Evolutionary conservation across 768 basidiomycete genomes (phyloP), one percentile per base, ranked within the genome.

Genomic region (Boletellus ananiceps): DNA sequence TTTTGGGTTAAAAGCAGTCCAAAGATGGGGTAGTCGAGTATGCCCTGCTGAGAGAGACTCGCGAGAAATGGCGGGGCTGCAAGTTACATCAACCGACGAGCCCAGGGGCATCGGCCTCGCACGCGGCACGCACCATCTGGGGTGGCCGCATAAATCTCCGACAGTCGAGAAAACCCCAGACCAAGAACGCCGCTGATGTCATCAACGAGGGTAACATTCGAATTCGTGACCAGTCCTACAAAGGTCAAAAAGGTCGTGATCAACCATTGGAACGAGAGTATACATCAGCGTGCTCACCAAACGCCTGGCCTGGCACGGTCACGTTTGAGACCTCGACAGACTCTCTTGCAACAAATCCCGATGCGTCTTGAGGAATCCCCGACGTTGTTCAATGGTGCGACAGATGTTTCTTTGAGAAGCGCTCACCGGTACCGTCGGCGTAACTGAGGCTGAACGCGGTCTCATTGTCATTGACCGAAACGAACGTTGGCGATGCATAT

Each of bases 131-230:
- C 56, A 84, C 86, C 79, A 54, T 81, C 78, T 11, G 71, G 63
- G 8, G 71, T 66, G 3, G 66, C 57, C 19, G 56, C 60, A 6
- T 76, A 67, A 23, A 91, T 82, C 12, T 74, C 71, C 2, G 88
- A 89, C 32, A 89, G 71, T 18, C 87, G 76, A 23, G 86, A 74
- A 64, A 91, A 91, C 1, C 88, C 87, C 25, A 91, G 69, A 18
- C 88, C 88, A 18, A 91, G 59, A 33, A 91, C 67, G 3, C 88
- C 88, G 50, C 86, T 90, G 8, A 81, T 71, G 41, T 84, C 64
- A 58, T 86, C 80, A 9, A 69, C 68, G 53, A 90, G 68, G 14
- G 79, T 74, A 31, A 89, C 74, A 59, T 84, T 86, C 18, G 80
- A 81, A 35, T 74, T 64, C 2, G 79, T 81, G 35, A 84, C 73